Percentiles rank a stretch among this genome's conserved stretches.
Evolutionary conservation across 2,329 filamentous ascomycete species (phyloP).

Genomic region (Tolypocladium tundrense): DNA sequence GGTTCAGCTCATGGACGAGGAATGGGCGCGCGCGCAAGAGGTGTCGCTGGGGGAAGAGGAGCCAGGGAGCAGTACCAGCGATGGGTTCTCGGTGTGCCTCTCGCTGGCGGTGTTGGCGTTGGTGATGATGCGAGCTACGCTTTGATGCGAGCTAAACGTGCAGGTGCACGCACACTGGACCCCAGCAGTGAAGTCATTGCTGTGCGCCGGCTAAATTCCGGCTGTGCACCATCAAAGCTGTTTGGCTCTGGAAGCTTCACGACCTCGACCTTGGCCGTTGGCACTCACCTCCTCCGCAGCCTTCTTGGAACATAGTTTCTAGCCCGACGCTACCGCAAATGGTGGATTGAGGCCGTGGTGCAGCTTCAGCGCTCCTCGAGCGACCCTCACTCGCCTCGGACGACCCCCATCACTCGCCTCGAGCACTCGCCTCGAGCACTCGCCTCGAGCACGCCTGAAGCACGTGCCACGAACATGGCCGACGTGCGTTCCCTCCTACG

Average conservation of each 20-base stretch:
- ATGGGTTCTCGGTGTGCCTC: neutral
- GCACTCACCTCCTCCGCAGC: neutral
- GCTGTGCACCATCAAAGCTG: neutral
- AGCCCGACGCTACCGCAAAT: neutral
- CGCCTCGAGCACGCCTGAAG: conserved; percentile 19
- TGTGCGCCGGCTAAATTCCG: neutral
- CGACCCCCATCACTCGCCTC: neutral
- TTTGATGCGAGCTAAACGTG: too few relatives aligned
- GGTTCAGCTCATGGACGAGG: conserved; percentile 1
- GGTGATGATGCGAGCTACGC: neutral
- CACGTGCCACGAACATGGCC: conserved; percentile 42
- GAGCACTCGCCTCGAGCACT: neutral
- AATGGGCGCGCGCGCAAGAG: neutral
- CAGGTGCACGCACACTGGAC: neutral
- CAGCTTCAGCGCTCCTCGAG: neutral
- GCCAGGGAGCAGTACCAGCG: neutral
- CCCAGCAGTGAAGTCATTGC: neutral
- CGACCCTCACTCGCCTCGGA: neutral
- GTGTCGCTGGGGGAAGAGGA: neutral
- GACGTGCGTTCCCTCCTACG: conserved; percentile 73
- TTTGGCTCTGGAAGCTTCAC: neutral
- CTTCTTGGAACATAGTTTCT: neutral
- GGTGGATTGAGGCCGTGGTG: neutral
- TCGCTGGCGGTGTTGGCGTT: neutral
- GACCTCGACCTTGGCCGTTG: neutral